Evolutionary conservation across 306 rosid genomes (phyloP), one percentile per base, ranked within the genome.

Genomic region (Boehmeria nivea): DNA sequence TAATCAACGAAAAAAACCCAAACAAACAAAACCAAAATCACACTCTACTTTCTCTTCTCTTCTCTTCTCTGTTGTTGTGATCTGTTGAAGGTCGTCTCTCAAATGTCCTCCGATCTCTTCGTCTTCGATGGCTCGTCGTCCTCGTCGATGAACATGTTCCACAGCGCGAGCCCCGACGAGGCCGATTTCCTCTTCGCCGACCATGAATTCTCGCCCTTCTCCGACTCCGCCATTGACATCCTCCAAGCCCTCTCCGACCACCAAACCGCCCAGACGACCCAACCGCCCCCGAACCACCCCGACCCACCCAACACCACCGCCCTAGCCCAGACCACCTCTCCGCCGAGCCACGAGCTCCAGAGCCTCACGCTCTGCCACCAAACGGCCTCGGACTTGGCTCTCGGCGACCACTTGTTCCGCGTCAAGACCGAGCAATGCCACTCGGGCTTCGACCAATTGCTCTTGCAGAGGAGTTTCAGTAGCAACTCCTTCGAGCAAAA

Each of bases 41-140:
- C 17, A 40, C 45, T 40, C 45, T n/a, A 3, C n/a, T 14, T n/a
- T 11, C 45, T 40, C 45, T 40, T 40, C 45, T 40, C 45, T 40
- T 5, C 2, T n/a, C 17, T 40, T 5, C n/a, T 40, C 45, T 4
- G 45, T 40, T 40, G 12, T 4, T 40, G 3, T 14, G 3, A 8
- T 4, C 10, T 40, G 4, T 40, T 40, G 4, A 0, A 40, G 15
- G 4, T 40, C 38, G 11, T 33, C 17, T 40, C 17, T 40, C 54
- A 21, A 72, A 83, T 83, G 94, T 79, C 95, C 67, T 72, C 95
- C 47, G 76, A 89, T 77, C 69, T 82, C 56, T 84, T 68, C 49
- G 49, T 54, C 15, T 74, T 69, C 22, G 82, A 84, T 47, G 65
- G 42, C 16, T 61, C 80, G 66, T 66, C 72, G 44, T 60, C 40